Evolutionary conservation across 345 rosid species (phyloP), one percentile per base, ranked within the genome.

Genomic region (Hibiscus trionum): DNA sequence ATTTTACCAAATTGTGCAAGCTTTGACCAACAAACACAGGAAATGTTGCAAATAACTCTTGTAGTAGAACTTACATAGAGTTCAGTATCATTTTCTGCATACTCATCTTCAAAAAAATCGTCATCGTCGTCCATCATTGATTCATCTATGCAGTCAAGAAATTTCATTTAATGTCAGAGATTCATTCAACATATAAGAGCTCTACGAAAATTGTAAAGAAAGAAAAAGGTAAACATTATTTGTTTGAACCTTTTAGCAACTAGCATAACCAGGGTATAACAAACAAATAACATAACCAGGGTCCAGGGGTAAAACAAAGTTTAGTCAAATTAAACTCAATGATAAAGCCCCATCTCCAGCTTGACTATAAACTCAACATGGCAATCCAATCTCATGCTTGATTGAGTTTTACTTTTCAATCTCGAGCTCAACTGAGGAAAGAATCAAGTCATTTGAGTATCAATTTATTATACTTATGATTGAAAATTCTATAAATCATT

Each of bases 21-120:
- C 24, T 64, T 71, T 70, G 72, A 21, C 21, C 52, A n/a, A 46
- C 26, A 55, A 58, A 75, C 2, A 62, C 19, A 66, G 16, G 7
- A 68, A 35, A 58, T 24, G 7, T 44, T 27, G 69, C 21, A 15
- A 74, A 42, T 11, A 70, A 42, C 19, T 1, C 4, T 21, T 21
- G 35, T 44, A 21, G 16, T 17, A 59, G 26, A 57, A 80, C 91
- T 87, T 83, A 94, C 98, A 77, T 75, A 81, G 42, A 84, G 83
- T 61, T 88, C 89, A 1, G 82, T 79, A 19, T 90, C 95, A 10
- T 84, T 84, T 47, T 84, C 87, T 39, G 59, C 11, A 66, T 46
- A 78, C 56, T 83, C 78, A 35, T 86, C 91, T 5, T 85, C 92
- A 50, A 87, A 72, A 74, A 73, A 62, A 62, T 76, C 84, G 8